These are phyloP conservation scores for Ensete glaucum DNA, from an alignment of 176 grass and related monocot species.

Conservation along the genomic window DNA sequence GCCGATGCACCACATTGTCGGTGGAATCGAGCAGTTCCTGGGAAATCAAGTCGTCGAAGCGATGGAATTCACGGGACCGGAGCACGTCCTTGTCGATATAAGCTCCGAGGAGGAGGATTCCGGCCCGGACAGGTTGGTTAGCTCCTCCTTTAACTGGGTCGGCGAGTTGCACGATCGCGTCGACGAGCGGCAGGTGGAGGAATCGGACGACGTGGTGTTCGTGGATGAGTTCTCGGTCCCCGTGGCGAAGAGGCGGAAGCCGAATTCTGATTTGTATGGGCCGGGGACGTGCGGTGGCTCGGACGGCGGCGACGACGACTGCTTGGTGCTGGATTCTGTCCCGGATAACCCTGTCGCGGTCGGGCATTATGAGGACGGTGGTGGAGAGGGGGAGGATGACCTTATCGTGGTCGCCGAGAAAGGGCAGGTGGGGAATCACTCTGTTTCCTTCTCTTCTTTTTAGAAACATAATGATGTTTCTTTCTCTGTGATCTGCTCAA, in stretches of 20 bases:
- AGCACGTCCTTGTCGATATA: constrained; percentile 49
- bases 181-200: constrained; percentile 18
- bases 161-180: constrained; percentile 17
- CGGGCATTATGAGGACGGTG: constrained; percentile 12
- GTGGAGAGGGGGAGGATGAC: constrained; percentile 49
- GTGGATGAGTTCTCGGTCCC: constrained; percentile 39
- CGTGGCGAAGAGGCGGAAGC: constrained; percentile 18
- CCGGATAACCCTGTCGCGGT: constrained; percentile 37
- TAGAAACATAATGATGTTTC: constrained; percentile 3
- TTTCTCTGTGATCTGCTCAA: constrained; percentile 3
- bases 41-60: neutral
- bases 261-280: constrained; percentile 12
- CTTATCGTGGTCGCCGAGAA: constrained; percentile 78
- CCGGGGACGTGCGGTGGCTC: neutral
- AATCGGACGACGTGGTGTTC: constrained; percentile 49
- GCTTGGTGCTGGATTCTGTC: constrained; percentile 58
- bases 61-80: constrained; percentile 24
- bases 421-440: constrained; percentile 48
- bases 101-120: constrained; percentile 88
- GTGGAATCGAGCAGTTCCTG: neutral
- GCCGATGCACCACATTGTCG: neutral
- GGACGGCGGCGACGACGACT: constrained; percentile 47
- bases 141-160: constrained; percentile 25
- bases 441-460: constrained; percentile 19
- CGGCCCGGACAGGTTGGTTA: neutral